These are phyloP conservation scores for Penstemon newberryi DNA, from an alignment of 257 asterid species.

Conservation along the genomic window DNA sequence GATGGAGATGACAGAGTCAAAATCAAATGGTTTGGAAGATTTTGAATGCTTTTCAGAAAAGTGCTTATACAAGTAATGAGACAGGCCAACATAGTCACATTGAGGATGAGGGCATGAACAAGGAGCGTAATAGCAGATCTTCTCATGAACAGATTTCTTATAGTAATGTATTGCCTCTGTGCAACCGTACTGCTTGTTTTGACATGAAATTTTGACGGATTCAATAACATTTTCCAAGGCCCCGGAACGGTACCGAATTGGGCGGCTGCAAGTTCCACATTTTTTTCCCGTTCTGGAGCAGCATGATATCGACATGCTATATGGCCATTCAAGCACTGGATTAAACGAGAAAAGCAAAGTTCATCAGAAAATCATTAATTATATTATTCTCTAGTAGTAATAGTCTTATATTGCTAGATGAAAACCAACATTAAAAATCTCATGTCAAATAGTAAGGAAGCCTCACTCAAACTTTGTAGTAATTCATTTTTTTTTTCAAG, in stretches of 20 bases:
- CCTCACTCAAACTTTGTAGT: neutral
- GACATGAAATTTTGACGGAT: slow-evolving; percentile 47
- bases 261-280: slow-evolving; percentile 61
- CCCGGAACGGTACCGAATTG: slow-evolving; percentile 74
- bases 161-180: slow-evolving; percentile 34
- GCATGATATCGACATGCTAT: slow-evolving; percentile 63
- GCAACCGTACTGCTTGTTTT: slow-evolving; percentile 55
- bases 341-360: slow-evolving; percentile 16
- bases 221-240: slow-evolving; percentile 70
- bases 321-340: slow-evolving; percentile 72
- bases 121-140: neutral
- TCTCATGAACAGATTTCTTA: neutral
- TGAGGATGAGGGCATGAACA: neutral
- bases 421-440: neutral
- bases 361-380: slow-evolving; percentile 19
- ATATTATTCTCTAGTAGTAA: neutral
- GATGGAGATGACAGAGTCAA: slow-evolving; percentile 28
- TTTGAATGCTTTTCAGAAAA: slow-evolving; percentile 36
- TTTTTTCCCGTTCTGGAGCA: slow-evolving; percentile 46
- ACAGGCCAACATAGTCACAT: slow-evolving; percentile 56
- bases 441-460: neutral
- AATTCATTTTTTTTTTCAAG: neutral
- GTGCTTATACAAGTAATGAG: slow-evolving; percentile 39
- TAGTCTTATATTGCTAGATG: neutral
- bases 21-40: slow-evolving; percentile 27